Percentiles rank a stretch among this genome's conserved stretches.
These are phyloP conservation scores for Chalciporus pseudorubinellus DNA, from an alignment of 768 basidiomycete species.

Conservation along the genomic window DNA sequence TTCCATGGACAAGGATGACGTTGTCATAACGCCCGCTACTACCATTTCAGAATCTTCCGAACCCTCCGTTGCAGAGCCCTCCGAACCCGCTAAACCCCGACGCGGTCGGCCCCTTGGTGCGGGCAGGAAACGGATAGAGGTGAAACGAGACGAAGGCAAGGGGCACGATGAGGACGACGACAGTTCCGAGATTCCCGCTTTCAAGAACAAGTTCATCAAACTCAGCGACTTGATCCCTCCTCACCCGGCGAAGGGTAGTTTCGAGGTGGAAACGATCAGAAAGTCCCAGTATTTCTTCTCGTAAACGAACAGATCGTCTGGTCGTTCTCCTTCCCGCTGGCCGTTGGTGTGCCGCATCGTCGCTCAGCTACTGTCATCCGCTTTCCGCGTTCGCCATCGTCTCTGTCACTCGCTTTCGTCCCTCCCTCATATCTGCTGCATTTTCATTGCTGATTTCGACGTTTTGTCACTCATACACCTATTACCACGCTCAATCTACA, in stretches of 20 bases:
- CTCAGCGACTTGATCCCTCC: constrained; percentile 76
- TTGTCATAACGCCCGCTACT: background rate
- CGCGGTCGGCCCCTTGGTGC: constrained; percentile 22
- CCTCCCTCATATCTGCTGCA: background rate
- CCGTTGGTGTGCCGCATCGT: background rate
- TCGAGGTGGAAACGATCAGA: constrained; percentile 81
- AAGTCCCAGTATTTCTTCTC: constrained; percentile 93
- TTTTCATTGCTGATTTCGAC: background rate
- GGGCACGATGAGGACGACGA: constrained; percentile 19
- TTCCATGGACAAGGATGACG: constrained; percentile 1
- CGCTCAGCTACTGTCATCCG: background rate
- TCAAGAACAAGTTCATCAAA: constrained; percentile 64
- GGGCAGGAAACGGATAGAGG: constrained; percentile 16
- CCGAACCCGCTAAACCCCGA: constrained; percentile 11
- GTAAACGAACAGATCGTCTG: constrained; percentile 35
- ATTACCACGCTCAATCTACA: constrained; percentile 1
- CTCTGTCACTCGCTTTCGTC: background rate
- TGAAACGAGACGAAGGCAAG: constrained; percentile 2
- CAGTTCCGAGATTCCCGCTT: constrained; percentile 23
- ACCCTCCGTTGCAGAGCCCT: background rate
- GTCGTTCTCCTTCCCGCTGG: background rate
- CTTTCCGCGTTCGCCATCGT: background rate
- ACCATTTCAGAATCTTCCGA: constrained; percentile 2
- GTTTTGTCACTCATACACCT: background rate
- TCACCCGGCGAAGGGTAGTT: constrained; percentile 79